A percentile compares a stretch with the other conserved stretches of the same genome.
These are phyloP conservation scores for Lachnellula subtilissima DNA, from an alignment of 2,329 filamentous ascomycete genomes.

Conservation along the genomic window DNA sequence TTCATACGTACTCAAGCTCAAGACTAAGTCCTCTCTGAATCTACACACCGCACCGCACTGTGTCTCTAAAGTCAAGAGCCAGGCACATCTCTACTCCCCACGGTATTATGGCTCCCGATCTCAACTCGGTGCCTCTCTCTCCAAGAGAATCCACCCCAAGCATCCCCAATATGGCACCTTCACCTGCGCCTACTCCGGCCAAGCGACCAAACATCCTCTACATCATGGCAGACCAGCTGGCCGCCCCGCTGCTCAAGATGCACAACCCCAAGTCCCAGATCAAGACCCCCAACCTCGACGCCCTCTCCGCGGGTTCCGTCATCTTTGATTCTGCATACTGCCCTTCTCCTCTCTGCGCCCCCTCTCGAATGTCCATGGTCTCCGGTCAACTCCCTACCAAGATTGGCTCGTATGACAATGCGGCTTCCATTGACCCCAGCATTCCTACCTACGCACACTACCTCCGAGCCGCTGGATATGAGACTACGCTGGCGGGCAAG, in stretches of 20 bases:
- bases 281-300: slow-evolving; percentile 85
- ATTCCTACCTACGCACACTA: slow-evolving; percentile 92
- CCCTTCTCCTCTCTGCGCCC: slow-evolving; percentile 86
- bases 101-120: slow-evolving; percentile 61
- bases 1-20: neutral
- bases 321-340: slow-evolving; percentile 94
- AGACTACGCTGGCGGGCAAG: slow-evolving; percentile 87
- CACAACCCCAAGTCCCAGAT: slow-evolving; percentile 86
- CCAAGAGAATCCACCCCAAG: slow-evolving; percentile 31
- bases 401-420: slow-evolving; percentile 90
- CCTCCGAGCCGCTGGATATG: slow-evolving; percentile 76
- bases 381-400: slow-evolving; percentile 86
- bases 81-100: neutral
- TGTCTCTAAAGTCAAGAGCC: neutral
- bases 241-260: slow-evolving; percentile 85
- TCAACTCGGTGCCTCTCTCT: slow-evolving; percentile 64
- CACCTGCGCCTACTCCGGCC: slow-evolving; percentile 1
- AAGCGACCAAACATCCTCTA: slow-evolving; percentile 73
- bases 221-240: slow-evolving; percentile 96
- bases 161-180: slow-evolving; percentile 22
- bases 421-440: slow-evolving; percentile 75
- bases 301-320: slow-evolving; percentile 73
- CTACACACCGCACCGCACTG: neutral
- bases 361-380: slow-evolving; percentile 91
- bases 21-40: neutral